Base-by-base conservation (phyloP, 1,284 basidiomycete species). In the Rhodotorula sp. region DNA sequence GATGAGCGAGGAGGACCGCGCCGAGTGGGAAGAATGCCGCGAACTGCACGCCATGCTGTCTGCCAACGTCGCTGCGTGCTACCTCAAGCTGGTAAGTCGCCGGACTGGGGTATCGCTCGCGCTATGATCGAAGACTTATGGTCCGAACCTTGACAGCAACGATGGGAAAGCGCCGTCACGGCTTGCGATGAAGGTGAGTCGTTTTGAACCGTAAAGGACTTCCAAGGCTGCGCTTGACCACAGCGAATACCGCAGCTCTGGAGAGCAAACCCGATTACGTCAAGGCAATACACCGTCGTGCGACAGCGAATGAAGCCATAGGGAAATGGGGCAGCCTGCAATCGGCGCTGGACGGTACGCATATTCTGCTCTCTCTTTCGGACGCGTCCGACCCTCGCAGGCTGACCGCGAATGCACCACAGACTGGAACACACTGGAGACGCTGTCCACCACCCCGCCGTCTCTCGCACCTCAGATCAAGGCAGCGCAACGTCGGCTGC, bases 231-330 rank as follows among this genome's bases (percentile, higher is more conserved):
- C 16, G 14, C 5, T 20, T 21, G 26, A 62, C 39, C 29, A 65
- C 49, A 47, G 63, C 58, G 39, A 14, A 34, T 67, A 63, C 54
- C 64, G 69, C 76, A 96, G 95, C 96, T 12, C 85, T 99, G 20
- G 81, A 85, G 29, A 91, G 97, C 78, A 90, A 96, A 77, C 90
- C 92, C 6, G 80, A 83, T 20, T 97, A 98, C 79, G 80, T 90
- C 74, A 98, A 97, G 81, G 94, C 90, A 0, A 83, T 97, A 3
- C 91, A 94, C 79, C 85, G 96, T 74, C 88, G 96, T 23, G 93
- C 93, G 3, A 80, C 87, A 31, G 91, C 91, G 2, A 97, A 94
- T 79, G 92, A 94, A 74, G 84, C 85, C 47, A 83, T 97, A 31
- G 86, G 86, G 64, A 87, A 90, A 8, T 97, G 93, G 93, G 86